Conservation (phyloP, 2,329 filamentous ascomycete genomes). For the Arthrobotrys megalospora region DNA sequence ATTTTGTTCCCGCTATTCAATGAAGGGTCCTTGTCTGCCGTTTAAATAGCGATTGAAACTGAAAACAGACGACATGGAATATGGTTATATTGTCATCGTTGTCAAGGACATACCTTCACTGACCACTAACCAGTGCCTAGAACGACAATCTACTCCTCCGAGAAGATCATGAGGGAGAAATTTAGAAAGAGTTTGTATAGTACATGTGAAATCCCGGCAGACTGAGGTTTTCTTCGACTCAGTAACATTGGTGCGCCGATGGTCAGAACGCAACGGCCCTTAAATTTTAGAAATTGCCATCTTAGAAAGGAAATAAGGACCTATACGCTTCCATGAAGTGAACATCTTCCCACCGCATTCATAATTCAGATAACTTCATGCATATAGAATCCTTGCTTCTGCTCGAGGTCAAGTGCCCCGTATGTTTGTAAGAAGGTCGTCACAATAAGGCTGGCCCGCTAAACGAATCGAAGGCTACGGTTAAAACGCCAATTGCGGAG, state of each 20-base stretch:
- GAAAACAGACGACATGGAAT: neutral
- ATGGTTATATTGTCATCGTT: too few species aligned
- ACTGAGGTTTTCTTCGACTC: neutral
- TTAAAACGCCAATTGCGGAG: too few species aligned
- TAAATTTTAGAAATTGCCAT: neutral
- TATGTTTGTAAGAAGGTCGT: neutral
- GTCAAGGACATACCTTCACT: too few species aligned
- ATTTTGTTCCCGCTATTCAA: neutral
- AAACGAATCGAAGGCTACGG: too few species aligned
- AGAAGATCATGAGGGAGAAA: neutral
- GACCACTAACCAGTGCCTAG: too few species aligned
- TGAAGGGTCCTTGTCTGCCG: neutral
- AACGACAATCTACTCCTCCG: neutral
- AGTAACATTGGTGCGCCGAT: neutral
- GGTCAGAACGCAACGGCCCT: neutral
- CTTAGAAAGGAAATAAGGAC: neutral
- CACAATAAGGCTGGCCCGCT: too few species aligned
- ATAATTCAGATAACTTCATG: neutral
- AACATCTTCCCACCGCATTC: neutral
- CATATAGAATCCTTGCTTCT: neutral
- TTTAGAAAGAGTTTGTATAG: neutral
- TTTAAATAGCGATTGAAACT: conserved; percentile 1
- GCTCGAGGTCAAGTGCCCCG: neutral
- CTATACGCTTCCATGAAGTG: neutral
- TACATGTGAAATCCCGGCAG: neutral